Percentiles rank a stretch among this genome's conserved stretches.
These are phyloP conservation scores for Chlorella ohadii DNA, from an alignment of 139 green algal genomes.

Conservation along the genomic window DNA sequence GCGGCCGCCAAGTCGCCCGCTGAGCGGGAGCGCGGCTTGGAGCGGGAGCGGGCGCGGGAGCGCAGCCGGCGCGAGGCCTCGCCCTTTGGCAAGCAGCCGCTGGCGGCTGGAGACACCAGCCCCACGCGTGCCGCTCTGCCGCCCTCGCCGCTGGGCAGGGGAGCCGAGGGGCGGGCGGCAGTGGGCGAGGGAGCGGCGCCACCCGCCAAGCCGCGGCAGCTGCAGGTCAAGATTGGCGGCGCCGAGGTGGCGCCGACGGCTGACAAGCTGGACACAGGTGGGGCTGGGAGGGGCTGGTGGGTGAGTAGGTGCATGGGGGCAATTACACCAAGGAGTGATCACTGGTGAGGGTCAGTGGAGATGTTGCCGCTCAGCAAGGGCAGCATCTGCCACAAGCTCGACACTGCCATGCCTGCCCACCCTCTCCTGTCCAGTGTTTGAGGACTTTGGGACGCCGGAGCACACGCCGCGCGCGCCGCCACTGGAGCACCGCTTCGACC, in stretches of 20 bases:
- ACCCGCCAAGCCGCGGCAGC: not conserved
- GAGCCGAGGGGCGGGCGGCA: not conserved
- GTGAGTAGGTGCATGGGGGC: not conserved
- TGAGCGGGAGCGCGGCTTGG: not conserved
- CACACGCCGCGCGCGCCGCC: constrained; percentile 15
- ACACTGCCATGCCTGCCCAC: not conserved
- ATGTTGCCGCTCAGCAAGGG: too few relatives aligned
- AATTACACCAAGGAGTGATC: too few relatives aligned
- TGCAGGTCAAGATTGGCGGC: constrained; percentile 26
- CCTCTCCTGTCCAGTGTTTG: constrained; percentile 38
- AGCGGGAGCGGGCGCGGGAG: not conserved
- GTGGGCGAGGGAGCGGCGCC: not conserved
- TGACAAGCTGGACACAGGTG: constrained; percentile 20
- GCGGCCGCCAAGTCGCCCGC: not conserved
- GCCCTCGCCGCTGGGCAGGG: too few relatives aligned
- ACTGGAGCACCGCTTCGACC: constrained; percentile 51
- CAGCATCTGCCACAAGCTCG: not conserved
- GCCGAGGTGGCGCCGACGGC: not conserved
- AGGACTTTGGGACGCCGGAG: constrained; percentile 38
- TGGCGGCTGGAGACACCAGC: not conserved
- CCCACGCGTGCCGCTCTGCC: not conserved
- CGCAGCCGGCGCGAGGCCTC: not conserved
- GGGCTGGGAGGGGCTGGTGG: not conserved
- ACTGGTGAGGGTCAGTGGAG: too few relatives aligned
- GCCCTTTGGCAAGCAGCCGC: not conserved